Percentiles rank a stretch among this genome's conserved stretches.
These are phyloP conservation scores for Diplodia intermedia DNA, from an alignment of 2,329 filamentous ascomycete species.

Conservation along the genomic window DNA sequence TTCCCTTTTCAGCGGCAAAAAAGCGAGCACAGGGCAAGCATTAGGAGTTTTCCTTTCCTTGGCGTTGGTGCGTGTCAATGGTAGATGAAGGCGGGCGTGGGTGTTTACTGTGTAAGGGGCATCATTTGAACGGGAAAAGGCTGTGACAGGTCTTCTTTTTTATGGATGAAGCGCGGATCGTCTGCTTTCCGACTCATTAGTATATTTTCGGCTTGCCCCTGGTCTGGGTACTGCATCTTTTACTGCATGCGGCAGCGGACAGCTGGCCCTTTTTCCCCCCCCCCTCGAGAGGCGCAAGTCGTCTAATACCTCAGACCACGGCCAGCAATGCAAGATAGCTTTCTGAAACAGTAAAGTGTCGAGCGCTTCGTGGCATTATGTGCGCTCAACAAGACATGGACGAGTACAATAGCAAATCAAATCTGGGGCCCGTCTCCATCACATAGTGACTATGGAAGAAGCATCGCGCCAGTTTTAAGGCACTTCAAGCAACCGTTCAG, in stretches of 20 bases:
- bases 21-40: slow-evolving; percentile 19
- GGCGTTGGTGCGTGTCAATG: slow-evolving; percentile 2
- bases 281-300: background rate
- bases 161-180: background rate
- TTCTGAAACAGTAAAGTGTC: background rate
- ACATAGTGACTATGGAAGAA: too few species aligned
- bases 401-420: background rate
- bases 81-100: slow-evolving; percentile 5
- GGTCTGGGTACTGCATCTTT: background rate
- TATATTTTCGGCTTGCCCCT: background rate
- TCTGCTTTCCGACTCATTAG: background rate
- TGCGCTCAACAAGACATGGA: background rate
- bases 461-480: too few species aligned
- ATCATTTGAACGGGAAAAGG: slow-evolving; percentile 1
- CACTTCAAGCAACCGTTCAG: too few species aligned
- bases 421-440: too few species aligned
- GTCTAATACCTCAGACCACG: background rate
- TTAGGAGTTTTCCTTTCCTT: slow-evolving; percentile 8
- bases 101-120: too few species aligned
- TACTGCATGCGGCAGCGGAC: background rate
- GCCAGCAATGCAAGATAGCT: background rate
- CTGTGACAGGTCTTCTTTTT: slow-evolving; percentile 5
- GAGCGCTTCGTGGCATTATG: background rate
- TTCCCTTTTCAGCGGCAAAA: slow-evolving; percentile 6
- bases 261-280: background rate